phyloP scores from a whole-genome alignment of 495 filamentous ascomycete species.

The Polyplosphaeria fusca region DNA sequence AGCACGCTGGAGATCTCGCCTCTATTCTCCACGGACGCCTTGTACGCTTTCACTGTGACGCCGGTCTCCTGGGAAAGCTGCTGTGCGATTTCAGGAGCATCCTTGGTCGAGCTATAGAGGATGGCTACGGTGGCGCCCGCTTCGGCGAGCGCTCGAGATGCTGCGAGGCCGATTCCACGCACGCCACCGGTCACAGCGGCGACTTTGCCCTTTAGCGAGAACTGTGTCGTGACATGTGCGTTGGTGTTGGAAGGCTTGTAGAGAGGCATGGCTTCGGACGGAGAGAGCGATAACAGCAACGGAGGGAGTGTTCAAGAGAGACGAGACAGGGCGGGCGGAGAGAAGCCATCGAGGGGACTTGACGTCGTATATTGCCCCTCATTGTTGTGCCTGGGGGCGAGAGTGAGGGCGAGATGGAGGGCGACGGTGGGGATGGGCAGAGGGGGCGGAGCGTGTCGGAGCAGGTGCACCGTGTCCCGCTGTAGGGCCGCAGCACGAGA shows the following conservation, averaged over 20 bases:
- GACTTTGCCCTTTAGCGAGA: constrained; percentile 20
- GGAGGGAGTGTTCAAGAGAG: too few relatives aligned
- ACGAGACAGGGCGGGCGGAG: too few relatives aligned
- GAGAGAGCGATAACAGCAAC: too few relatives aligned
- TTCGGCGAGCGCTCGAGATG: constrained; percentile 15
- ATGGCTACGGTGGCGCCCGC: constrained; percentile 19
- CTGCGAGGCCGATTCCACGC: constrained; percentile 14
- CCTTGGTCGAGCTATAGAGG: constrained; percentile 1
- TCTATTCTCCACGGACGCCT: background rate
- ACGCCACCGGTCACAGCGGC: constrained; percentile 16
- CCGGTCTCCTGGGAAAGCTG: background rate
- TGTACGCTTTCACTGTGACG: background rate
- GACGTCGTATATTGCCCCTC: too few relatives aligned
- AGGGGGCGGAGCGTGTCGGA: too few relatives aligned
- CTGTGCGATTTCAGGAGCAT: background rate
- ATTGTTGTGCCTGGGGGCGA: too few relatives aligned
- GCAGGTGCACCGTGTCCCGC: too few relatives aligned
- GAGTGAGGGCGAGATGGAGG: too few relatives aligned
- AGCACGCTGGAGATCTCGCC: background rate
- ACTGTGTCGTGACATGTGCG: constrained; percentile 1
- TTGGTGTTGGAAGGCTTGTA: constrained; percentile 5
- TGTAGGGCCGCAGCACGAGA: too few relatives aligned
- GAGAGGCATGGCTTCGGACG: too few relatives aligned
- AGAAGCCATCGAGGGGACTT: too few relatives aligned
- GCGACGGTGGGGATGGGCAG: too few relatives aligned